Base-by-base conservation (phyloP, 129 eudicot genomes). In the Erigeron canadensis region DNA sequence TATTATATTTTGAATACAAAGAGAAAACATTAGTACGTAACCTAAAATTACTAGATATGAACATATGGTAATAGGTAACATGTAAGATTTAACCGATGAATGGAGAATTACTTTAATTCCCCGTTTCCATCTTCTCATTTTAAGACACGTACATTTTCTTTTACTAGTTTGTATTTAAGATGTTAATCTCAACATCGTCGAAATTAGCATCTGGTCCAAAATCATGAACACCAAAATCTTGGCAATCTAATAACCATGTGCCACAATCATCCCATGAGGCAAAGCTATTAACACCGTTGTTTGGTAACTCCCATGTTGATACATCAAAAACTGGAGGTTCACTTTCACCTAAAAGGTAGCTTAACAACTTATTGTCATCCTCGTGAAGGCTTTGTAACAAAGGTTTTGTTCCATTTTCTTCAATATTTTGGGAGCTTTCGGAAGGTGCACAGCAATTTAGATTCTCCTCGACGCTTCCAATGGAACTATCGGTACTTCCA, bases 161-260 rank as follows among this genome's bases (percentile, higher is more conserved):
- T n/a, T n/a, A n/a, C 58, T 75, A 34, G 17, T 79, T 80, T 38
- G 67, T 66, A 42, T 58, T 75, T 55, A 84, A 42, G 50, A 63
- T 79, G 74, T 79, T 78, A 65, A 77, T 44, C 44, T 83, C 89
- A 43, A 80, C 42, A 6, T 89, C 84, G 44, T 75, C 65, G 53
- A 87, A 83, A 28, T 28, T 28, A 75, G 86, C 70, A 56, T 86
- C 87, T 7, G 71, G 60, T 28, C 94, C 96, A 62, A 90, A 90
- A 77, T 90, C 96, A 43, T 85, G 85, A 54, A 87, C 70, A 7
- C 96, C 95, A 53, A 90, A 87, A 76, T 90, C 96, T 50, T 85
- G 91, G 65, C 95, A 87, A 62, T 90, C 95, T 79, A 90, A 51
- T 63, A 90, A 74, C 97, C 89, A 85, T 12, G 74, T 57, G 4